These are phyloP conservation scores for Mycena amicta DNA, from an alignment of 768 basidiomycete species.

Conservation along the genomic window DNA sequence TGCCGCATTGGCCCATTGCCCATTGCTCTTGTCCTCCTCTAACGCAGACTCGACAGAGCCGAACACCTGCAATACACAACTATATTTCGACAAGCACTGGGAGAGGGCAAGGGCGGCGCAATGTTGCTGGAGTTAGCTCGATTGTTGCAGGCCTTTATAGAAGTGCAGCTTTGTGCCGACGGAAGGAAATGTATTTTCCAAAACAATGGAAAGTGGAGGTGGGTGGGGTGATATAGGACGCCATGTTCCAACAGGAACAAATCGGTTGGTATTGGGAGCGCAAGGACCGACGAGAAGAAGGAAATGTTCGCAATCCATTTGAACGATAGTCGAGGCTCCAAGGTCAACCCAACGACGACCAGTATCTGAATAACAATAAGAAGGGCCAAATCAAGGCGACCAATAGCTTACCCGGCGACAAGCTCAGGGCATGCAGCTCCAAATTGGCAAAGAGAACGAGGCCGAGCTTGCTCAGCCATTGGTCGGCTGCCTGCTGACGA, in stretches of 20 bases:
- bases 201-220: conserved; percentile 67
- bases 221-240: conserved; percentile 69
- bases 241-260: conserved; percentile 59
- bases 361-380: conserved; percentile 49
- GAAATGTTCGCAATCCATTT: conserved; percentile 91
- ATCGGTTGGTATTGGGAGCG: conserved; percentile 66
- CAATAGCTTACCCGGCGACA: conserved; percentile 68
- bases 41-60: conserved; percentile 51
- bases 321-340: conserved; percentile 85
- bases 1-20: conserved; percentile 72
- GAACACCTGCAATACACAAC: conserved; percentile 52
- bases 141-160: conserved; percentile 78
- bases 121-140: conserved; percentile 79
- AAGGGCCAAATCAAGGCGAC: not conserved
- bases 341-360: conserved; percentile 68
- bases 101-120: conserved; percentile 78
- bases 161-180: conserved; percentile 70
- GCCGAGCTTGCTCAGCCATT: too few species aligned
- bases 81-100: conserved; percentile 75
- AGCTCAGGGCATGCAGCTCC: conserved; percentile 83
- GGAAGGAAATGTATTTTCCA: conserved; percentile 79
- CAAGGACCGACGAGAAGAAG: conserved; percentile 77
- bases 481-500: conserved; percentile 79
- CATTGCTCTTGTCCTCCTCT: conserved; percentile 61
- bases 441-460: too few species aligned